Evolutionary conservation across 768 basidiomycete species (phyloP).

Genomic region (Pleurotus djamor): DNA sequence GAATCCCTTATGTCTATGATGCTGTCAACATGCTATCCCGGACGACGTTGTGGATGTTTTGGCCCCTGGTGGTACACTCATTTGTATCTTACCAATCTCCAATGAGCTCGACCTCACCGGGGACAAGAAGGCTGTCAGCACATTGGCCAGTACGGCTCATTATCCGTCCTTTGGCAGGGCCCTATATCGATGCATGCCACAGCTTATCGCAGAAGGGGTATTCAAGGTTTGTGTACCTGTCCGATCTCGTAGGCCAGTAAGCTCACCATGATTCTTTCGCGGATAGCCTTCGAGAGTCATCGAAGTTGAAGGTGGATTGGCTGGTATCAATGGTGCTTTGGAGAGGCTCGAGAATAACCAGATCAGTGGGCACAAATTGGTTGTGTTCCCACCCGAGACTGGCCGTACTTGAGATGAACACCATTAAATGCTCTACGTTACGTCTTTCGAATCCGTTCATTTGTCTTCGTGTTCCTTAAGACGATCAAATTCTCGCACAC

Average conservation of each 20-base stretch:
- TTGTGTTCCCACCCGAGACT: slow-evolving; percentile 41
- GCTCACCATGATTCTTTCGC: background rate
- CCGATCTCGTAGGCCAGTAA: too few relatives aligned
- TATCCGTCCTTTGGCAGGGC: slow-evolving; percentile 15
- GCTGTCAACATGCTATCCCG: slow-evolving; percentile 1
- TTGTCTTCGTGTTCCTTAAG: too few relatives aligned
- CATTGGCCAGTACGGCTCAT: slow-evolving; percentile 18
- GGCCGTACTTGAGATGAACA: background rate
- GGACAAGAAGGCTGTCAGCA: slow-evolving; percentile 18
- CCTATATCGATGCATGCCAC: slow-evolving; percentile 19
- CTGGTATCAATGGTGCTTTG: slow-evolving; percentile 38
- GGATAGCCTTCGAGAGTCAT: slow-evolving; percentile 41
- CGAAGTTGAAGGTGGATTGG: slow-evolving; percentile 36
- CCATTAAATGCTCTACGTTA: too few relatives aligned
- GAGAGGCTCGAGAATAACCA: slow-evolving; percentile 34
- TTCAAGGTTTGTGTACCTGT: slow-evolving; percentile 24
- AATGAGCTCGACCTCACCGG: slow-evolving; percentile 15
- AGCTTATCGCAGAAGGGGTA: slow-evolving; percentile 27
- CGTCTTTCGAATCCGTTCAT: too few relatives aligned
- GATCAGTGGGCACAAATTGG: slow-evolving; percentile 43
- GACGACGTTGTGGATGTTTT: slow-evolving; percentile 1
- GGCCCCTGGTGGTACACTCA: slow-evolving; percentile 3
- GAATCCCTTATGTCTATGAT: slow-evolving; percentile 1
- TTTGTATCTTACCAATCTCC: background rate
- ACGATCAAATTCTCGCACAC: too few relatives aligned